phyloP scores from a whole-genome alignment of 495 filamentous ascomycete species.

The Lophiostoma macrostomum region DNA sequence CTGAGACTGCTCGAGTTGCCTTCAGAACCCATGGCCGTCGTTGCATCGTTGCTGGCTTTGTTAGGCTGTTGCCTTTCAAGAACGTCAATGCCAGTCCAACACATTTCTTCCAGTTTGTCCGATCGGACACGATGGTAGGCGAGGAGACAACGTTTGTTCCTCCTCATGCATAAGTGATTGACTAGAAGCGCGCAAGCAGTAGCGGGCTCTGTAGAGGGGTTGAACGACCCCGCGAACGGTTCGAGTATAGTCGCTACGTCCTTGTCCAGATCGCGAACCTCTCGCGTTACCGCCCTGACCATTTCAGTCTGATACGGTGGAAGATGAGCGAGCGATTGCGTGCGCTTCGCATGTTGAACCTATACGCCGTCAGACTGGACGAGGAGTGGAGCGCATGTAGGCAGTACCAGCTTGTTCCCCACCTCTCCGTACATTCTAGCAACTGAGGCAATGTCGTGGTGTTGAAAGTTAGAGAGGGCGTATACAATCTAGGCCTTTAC shows the following conservation, averaged over 20 bases:
- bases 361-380: constrained; percentile 38
- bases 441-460: no score
- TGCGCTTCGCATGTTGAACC: constrained; percentile 97
- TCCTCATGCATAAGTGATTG: constrained; percentile 88
- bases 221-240: constrained; percentile 78
- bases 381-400: background rate
- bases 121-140: constrained; percentile 89
- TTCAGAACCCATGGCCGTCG: constrained; percentile 39
- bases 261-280: constrained; percentile 92
- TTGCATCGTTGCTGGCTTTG: constrained; percentile 39
- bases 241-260: constrained; percentile 78
- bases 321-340: constrained; percentile 79
- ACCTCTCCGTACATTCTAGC: constrained; percentile 90
- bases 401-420: constrained; percentile 66
- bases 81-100: constrained; percentile 85
- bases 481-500: background rate
- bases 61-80: constrained; percentile 51
- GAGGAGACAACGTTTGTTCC: constrained; percentile 94
- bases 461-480: background rate
- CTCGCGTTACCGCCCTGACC: constrained; percentile 79
- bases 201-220: constrained; percentile 78
- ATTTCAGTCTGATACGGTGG: constrained; percentile 93
- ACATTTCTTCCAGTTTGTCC: constrained; percentile 90
- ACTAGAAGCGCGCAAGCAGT: constrained; percentile 85
- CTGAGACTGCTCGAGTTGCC: constrained; percentile 72